Conservation (phyloP, 805 yeast genomes). For the Grigorovia transvaalensis region DNA sequence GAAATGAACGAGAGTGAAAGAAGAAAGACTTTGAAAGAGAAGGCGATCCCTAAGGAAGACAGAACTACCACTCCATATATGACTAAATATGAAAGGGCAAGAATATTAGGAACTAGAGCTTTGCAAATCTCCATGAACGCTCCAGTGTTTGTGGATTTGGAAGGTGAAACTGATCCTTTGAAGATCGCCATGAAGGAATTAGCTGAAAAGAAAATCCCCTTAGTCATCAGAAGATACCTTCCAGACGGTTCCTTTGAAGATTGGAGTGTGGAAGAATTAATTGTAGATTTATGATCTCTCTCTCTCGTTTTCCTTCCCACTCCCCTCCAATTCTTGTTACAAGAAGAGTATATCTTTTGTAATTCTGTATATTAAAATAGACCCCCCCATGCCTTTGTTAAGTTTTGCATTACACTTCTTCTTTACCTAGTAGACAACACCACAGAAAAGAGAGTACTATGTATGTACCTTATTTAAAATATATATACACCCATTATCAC, state of each 20-base stretch:
- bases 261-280: constrained; percentile 97
- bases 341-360: background rate
- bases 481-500: background rate
- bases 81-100: constrained; percentile 98
- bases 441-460: no score
- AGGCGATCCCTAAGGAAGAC: constrained; percentile 80
- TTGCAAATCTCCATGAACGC: constrained; percentile 97
- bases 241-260: constrained; percentile 97
- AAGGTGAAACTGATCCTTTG: constrained; percentile 97
- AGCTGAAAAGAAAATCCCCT: constrained; percentile 87
- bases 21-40: constrained; percentile 60
- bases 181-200: constrained; percentile 97
- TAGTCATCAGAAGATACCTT: constrained; percentile 87
- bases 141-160: constrained; percentile 93
- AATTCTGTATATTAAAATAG: background rate
- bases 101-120: constrained; percentile 96
- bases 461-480: background rate
- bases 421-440: background rate
- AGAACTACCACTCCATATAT: constrained; percentile 96
- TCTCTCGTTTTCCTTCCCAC: no score
- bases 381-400: background rate
- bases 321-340: no score
- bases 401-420: background rate
- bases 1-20: constrained; percentile 39
- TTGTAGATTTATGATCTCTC: constrained; percentile 54